Base-by-base conservation (phyloP, 176 grass and related monocot species). In the Oryza glaberrima region DNA sequence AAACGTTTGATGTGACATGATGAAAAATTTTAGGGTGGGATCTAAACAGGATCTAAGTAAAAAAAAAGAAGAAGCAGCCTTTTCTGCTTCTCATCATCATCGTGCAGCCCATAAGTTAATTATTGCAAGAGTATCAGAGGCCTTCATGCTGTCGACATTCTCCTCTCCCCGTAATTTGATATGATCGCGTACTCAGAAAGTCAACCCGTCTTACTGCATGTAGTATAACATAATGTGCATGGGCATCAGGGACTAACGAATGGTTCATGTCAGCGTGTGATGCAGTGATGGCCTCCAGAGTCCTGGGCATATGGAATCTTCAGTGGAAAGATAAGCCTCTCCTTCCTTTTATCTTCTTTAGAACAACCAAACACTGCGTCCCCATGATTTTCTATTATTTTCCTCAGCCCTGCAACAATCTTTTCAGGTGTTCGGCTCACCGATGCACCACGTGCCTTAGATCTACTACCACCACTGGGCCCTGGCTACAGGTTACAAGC, bases 251-350 rank as follows among this genome's bases (percentile, higher is more conserved):
- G 47, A 13, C 36, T 65, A 30, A 63, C 23, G 35, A 23, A 54
- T 32, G 73, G 38, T 16, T 49, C 87, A 85, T 13, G 47, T 3
- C 47, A 49, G 11, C 47, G 1, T 85, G 77, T 36, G 35, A 36
- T 36, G 35, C 35, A 36, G 35, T 85, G 88, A 84, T 7, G 47
- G 51, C 61, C 38, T 11, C 17, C 65, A 79, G 41, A 67, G 47
- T 49, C 47, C 47, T 14, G 47, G 13, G 47, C 13, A 12, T 49
- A 13, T 49, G 12, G 47, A 14, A 49, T 49, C 47, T 49, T 54
- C 51, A 54, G 51, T 54, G 82, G 79, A 44, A 80, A 89, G 87
- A 84, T 80, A 75, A 61, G 22, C 41, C 73, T 44, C 66, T 9
- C 23, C 9, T 64, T 77, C 65, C 41, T 70, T 49, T 49, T 23